These are phyloP conservation scores for Aplosporella prunicola DNA, from an alignment of 2,329 filamentous ascomycete species.

Conservation along the genomic window DNA sequence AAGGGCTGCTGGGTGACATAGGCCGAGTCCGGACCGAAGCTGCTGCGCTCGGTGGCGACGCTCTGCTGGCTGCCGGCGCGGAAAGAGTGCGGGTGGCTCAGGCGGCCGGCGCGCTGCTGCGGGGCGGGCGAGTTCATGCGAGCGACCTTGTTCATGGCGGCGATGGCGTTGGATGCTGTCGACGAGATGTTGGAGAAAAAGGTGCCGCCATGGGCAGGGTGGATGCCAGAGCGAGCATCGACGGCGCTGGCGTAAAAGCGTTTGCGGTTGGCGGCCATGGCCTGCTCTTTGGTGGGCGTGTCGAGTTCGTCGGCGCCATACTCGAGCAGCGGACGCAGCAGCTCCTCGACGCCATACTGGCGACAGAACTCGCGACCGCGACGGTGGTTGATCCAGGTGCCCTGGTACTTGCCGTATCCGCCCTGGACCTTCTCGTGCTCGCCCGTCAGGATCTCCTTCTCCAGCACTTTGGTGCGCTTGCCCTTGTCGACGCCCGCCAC, in stretches of 20 bases:
- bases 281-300: slow-evolving; percentile 96
- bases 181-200: slow-evolving; percentile 97
- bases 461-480: slow-evolving; percentile 92
- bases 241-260: slow-evolving; percentile 72
- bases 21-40: slow-evolving; percentile 50
- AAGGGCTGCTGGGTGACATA: slow-evolving; percentile 47
- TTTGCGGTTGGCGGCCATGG: slow-evolving; percentile 87
- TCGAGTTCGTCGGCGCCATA: slow-evolving; percentile 76
- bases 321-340: slow-evolving; percentile 63
- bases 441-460: slow-evolving; percentile 93
- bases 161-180: slow-evolving; percentile 85
- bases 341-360: slow-evolving; percentile 64
- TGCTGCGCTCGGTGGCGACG: slow-evolving; percentile 52
- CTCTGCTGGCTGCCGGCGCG: slow-evolving; percentile 73
- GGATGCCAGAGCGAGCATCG: slow-evolving; percentile 57
- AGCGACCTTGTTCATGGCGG: slow-evolving; percentile 86
- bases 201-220: slow-evolving; percentile 62
- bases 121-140: slow-evolving; percentile 81
- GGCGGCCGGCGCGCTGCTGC: slow-evolving; percentile 58
- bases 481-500: slow-evolving; percentile 96
- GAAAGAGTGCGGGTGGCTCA: slow-evolving; percentile 61
- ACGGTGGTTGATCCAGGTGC: slow-evolving; percentile 95
- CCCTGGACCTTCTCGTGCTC: slow-evolving; percentile 98
- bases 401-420: slow-evolving; percentile 97
- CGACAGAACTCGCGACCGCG: slow-evolving; percentile 87